Base-by-base conservation (phyloP, 2,329 filamentous ascomycete genomes). In the Mollisia scopiformis region DNA sequence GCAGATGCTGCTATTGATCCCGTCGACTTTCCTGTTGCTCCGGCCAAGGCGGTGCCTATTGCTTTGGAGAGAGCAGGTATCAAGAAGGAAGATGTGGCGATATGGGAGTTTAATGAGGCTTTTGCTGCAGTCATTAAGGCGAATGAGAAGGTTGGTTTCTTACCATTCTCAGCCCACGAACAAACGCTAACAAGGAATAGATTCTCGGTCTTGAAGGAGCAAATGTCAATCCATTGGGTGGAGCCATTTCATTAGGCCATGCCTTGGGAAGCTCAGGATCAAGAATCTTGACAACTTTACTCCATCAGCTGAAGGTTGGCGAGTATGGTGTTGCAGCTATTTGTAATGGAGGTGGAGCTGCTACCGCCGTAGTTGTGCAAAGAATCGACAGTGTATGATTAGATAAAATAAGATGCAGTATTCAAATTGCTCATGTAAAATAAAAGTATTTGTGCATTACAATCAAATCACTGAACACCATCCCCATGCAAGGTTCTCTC, bases 71-170 rank as follows among this genome's bases (percentile, higher is more conserved):
- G 93, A 59, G 95, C 95, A 0, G 93, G 94, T 11, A 93, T 99
- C 68, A 92, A 87, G 66, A 92, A 93, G 77, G 90, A 96, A 50
- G 91, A 98, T 75, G 92, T 99, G 49, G 88, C 94, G 5, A 80
- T 97, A 23, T 98, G 95, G 94, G 95, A 98, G 76, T 97, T 99
- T 77, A 99, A 99, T 76, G 95, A 99, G 79, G 95, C 95, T 0
- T 99, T 99, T 74, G 94, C 95, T 28, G 92, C 91, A 4, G 93
- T 97, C 30, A 95, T 97, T 76, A 93, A 95, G 74, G 93, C 94
- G 43, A 97, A 98, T 73, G 89, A 92, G 71, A 93, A 96, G 85
- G 88, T 89, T 71, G 64, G 68, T 46, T 53, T n/a, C n/a, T n/a
- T n/a, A n/a, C n/a, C n/a, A 19, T 21, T 35, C 30, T 25, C 21